Percentiles rank a stretch among this genome's conserved stretches.
These are phyloP conservation scores for Lepidium africanum DNA, from an alignment of 345 rosid genomes.

Conservation along the genomic window DNA sequence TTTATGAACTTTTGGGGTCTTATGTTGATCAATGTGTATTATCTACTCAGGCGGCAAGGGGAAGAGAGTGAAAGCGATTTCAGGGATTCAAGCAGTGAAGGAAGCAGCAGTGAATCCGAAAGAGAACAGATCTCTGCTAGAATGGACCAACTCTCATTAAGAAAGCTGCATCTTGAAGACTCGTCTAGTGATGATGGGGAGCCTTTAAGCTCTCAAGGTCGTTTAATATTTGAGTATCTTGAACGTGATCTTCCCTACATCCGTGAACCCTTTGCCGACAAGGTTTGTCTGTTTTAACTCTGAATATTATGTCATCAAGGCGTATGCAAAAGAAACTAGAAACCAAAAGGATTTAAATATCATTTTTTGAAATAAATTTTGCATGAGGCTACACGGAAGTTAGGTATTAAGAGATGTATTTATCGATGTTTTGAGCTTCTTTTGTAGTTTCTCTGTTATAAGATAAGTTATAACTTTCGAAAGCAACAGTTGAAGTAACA, in stretches of 20 bases:
- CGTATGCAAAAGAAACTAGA: background rate
- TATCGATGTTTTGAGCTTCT: slow-evolving; percentile 4
- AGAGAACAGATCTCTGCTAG: slow-evolving; percentile 32
- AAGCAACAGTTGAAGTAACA: background rate
- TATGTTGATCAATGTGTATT: background rate
- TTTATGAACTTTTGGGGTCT: background rate
- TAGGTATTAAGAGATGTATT: background rate
- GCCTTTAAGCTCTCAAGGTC: slow-evolving; percentile 38
- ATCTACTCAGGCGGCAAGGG: slow-evolving; percentile 32
- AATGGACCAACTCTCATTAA: slow-evolving; percentile 43
- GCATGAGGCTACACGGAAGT: slow-evolving; percentile 8
- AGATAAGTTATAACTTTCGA: background rate
- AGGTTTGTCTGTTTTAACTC: slow-evolving; percentile 40
- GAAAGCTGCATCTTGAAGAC: slow-evolving; percentile 43
- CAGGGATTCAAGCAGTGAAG: slow-evolving; percentile 66
- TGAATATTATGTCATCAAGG: background rate
- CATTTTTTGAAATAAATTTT: background rate
- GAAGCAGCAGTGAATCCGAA: slow-evolving; percentile 62
- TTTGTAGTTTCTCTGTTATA: background rate
- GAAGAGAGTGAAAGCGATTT: slow-evolving; percentile 81
- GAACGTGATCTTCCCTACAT: slow-evolving; percentile 73
- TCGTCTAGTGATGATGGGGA: slow-evolving; percentile 78
- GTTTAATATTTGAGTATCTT: slow-evolving; percentile 64
- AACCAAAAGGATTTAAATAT: background rate
- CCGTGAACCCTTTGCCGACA: slow-evolving; percentile 88